Conservation (phyloP, 1,284 basidiomycete genomes). For the Agroathelia rolfsii region DNA sequence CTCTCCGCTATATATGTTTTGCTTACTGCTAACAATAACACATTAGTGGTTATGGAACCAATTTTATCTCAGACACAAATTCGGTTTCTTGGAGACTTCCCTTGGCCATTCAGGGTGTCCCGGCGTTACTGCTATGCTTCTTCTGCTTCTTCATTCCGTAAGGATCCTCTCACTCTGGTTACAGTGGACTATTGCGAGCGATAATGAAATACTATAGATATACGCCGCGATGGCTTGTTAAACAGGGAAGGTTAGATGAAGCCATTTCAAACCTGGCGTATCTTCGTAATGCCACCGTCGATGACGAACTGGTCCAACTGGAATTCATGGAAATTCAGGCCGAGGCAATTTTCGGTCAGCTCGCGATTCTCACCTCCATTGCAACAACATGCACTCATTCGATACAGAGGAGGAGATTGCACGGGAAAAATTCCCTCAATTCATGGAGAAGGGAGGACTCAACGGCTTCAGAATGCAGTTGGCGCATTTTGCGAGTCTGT, state of each 20-base stretch:
- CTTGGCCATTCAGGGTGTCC: conserved; percentile 27
- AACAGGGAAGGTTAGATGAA: conserved; percentile 23
- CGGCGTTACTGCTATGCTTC: conserved; percentile 22
- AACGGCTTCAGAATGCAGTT: conserved; percentile 15
- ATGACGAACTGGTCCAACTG: conserved; percentile 22
- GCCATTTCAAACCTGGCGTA: conserved; percentile 25
- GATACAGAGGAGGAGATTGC: conserved; percentile 18
- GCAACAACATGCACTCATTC: no score
- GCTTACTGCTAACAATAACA: no score
- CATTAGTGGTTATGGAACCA: conserved; percentile 19
- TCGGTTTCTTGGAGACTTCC: conserved; percentile 25
- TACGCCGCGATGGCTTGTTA: conserved; percentile 30
- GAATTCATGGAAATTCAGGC: conserved; percentile 24
- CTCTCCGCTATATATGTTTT: no score
- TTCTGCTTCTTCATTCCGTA: conserved; percentile 22
- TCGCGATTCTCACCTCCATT: not conserved
- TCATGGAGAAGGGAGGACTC: no score
- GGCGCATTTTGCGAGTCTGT: conserved; percentile 16
- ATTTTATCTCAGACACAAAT: conserved; percentile 19
- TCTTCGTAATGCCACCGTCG: conserved; percentile 23
- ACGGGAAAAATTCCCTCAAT: conserved; percentile 14
- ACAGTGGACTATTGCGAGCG: no score
- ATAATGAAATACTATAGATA: no score
- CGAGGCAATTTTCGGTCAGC: conserved; percentile 20
- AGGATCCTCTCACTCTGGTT: no score